Evolutionary conservation across 2,329 filamentous ascomycete species (phyloP).

Genomic region (Colletotrichum shisoi): DNA sequence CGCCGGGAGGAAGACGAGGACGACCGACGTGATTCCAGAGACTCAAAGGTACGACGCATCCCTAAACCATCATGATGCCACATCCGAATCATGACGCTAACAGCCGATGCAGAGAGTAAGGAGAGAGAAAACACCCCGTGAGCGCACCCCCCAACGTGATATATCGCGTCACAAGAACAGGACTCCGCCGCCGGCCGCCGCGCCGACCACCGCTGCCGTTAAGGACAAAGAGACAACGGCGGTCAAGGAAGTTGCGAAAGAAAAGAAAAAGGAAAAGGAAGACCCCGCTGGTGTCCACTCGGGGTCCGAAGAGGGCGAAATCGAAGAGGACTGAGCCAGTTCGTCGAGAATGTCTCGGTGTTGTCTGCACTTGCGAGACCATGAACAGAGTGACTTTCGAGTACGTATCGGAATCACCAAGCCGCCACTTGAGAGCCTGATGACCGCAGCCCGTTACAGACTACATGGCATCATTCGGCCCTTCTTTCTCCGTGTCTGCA

Average conservation of each 20-base stretch:
- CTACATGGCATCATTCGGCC: slow-evolving; percentile 13
- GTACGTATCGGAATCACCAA: slow-evolving; percentile 49
- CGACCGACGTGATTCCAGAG: slow-evolving; percentile 71
- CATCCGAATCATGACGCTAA: slow-evolving; percentile 43
- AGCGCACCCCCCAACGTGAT: slow-evolving; percentile 68
- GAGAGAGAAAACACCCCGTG: slow-evolving; percentile 66
- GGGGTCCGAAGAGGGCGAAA: slow-evolving; percentile 97
- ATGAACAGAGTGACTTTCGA: slow-evolving; percentile 29
- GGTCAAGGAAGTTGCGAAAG: slow-evolving; percentile 45
- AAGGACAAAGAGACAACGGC: slow-evolving; percentile 42
- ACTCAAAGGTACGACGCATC: slow-evolving; percentile 66
- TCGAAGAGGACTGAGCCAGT: slow-evolving; percentile 76
- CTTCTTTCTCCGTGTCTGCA: neutral
- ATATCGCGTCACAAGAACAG: slow-evolving; percentile 61
- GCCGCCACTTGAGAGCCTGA: slow-evolving; percentile 41
- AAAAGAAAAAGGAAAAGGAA: slow-evolving; percentile 65
- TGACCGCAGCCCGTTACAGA: slow-evolving; percentile 38
- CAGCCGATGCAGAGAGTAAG: slow-evolving; percentile 59
- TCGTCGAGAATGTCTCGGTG: neutral
- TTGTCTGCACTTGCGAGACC: neutral
- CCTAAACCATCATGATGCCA: slow-evolving; percentile 1
- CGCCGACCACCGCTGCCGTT: slow-evolving; percentile 42
- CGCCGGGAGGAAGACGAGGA: slow-evolving; percentile 81
- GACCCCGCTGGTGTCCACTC: slow-evolving; percentile 70
- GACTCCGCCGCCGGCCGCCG: slow-evolving; percentile 55